Evolutionary conservation across 2,329 filamentous ascomycete species (phyloP), one percentile per base, ranked within the genome.

Genomic region (Claviceps maximensis): DNA sequence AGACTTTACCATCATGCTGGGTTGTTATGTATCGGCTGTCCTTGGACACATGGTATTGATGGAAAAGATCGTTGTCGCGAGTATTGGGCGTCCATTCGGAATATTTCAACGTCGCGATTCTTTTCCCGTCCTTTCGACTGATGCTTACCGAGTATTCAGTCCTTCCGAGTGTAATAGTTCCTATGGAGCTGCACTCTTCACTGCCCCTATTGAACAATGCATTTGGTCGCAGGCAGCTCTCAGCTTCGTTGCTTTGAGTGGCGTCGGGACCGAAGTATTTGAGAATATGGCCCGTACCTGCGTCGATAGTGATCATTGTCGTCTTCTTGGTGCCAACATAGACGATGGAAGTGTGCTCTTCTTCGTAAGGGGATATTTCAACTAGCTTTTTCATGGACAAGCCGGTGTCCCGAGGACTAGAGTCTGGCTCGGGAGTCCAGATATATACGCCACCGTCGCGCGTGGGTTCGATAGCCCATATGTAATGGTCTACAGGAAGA

Each of bases 71-170:
- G 57, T 80, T 80, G 67, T 98, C 91, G 56, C 84, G 87, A 55
- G 86, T 94, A 67, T 98, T 98, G 15, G 90, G 87, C 0, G 83
- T 84, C 93, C 93, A 98, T 67, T 98, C 93, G 12, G 89, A 86
- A 64, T 94, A 98, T 58, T 83, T 90, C 59, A 98, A 80, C 0
- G 88, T 95, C 62, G 89, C 95, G 57, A 98, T 85, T 8, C 82
- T 80, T 55, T 84, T 80, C 1, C 85, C 84, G 59, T 86, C 79
- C 46, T 77, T 79, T 55, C 87, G 84, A 58, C 89, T 85, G 46
- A 98, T 94, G 53, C 79, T 82, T 55, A 98, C 84, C 6, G 81
- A 91, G 68, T 98, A 98, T 66, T 96, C 89, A 41, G 88, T 89
- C 50, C 88, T 81, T 29, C 89, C 89, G 1, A 96, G 76, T 0